These are phyloP conservation scores for Biscogniauxia sp. DNA, from an alignment of 2,329 filamentous ascomycete genomes.

Conservation along the genomic window DNA sequence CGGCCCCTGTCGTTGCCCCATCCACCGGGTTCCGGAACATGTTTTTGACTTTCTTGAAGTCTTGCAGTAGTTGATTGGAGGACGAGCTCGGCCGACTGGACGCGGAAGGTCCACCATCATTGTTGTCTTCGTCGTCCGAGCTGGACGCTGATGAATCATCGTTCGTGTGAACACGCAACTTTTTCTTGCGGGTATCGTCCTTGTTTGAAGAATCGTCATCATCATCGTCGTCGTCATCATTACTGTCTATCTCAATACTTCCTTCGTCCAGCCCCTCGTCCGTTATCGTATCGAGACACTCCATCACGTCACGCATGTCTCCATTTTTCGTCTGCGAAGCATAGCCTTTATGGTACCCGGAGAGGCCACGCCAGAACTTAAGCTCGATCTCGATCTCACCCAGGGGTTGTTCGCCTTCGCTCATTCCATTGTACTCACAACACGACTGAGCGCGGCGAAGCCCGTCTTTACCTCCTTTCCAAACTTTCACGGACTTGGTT, in stretches of 20 bases:
- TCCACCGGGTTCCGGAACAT: slow-evolving; percentile 35
- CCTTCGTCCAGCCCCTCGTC: slow-evolving; percentile 48
- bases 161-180: slow-evolving; percentile 33
- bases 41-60: slow-evolving; percentile 35
- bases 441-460: slow-evolving; percentile 36
- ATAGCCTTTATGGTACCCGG: slow-evolving; percentile 55
- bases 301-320: slow-evolving; percentile 58
- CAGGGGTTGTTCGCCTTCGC: slow-evolving; percentile 53
- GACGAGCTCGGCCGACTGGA: slow-evolving; percentile 15
- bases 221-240: slow-evolving; percentile 15
- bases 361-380: slow-evolving; percentile 61
- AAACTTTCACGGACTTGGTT: slow-evolving; percentile 59
- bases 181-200: slow-evolving; percentile 27
- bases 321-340: slow-evolving; percentile 49
- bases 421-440: slow-evolving; percentile 38
- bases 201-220: slow-evolving; percentile 21
- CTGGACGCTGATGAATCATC: slow-evolving; percentile 31
- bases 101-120: slow-evolving; percentile 21
- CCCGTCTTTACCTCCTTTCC: slow-evolving; percentile 60
- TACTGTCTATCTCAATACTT: slow-evolving; percentile 10
- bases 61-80: slow-evolving; percentile 24
- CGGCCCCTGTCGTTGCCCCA: slow-evolving; percentile 28
- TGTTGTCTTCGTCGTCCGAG: slow-evolving; percentile 33
- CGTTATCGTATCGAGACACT: slow-evolving; percentile 60
- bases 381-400: slow-evolving; percentile 57